Evolutionary conservation across 208 protist species (phyloP).

Genomic region (Leishmania martiniquensis): DNA sequence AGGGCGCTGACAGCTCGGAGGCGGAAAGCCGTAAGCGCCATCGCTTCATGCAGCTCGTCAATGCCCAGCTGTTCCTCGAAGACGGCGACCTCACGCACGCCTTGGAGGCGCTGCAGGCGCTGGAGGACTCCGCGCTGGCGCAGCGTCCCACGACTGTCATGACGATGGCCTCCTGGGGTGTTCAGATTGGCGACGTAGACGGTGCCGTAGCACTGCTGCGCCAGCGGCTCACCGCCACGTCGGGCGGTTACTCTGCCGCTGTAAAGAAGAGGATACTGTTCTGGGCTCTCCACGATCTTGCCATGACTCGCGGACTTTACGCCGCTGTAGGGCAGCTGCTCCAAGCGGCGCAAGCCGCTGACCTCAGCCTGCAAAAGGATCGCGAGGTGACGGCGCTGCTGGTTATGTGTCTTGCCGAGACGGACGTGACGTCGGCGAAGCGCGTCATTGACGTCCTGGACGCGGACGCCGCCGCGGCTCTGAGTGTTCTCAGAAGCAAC

Average conservation of each 20-base stretch:
- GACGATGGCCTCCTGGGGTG: constrained; percentile 65
- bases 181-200: constrained; percentile 41
- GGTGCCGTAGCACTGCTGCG: constrained; percentile 47
- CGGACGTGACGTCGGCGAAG: constrained; percentile 46
- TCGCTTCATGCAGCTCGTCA: constrained; percentile 53
- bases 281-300: constrained; percentile 71
- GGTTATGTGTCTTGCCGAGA: constrained; percentile 58
- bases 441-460: constrained; percentile 18
- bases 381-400: constrained; percentile 56
- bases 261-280: constrained; percentile 51
- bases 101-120: constrained; percentile 37
- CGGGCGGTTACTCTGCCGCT: background rate
- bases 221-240: constrained; percentile 24
- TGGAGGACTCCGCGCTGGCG: constrained; percentile 39
- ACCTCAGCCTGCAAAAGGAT: constrained; percentile 38
- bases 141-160: constrained; percentile 46
- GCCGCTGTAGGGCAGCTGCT: constrained; percentile 51
- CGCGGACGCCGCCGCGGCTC: constrained; percentile 11
- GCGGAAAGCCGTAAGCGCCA: constrained; percentile 2
- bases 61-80: constrained; percentile 79
- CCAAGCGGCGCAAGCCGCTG: constrained; percentile 31
- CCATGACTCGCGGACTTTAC: constrained; percentile 34
- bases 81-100: constrained; percentile 67
- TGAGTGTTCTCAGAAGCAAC: constrained; percentile 1
- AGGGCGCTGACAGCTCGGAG: constrained; percentile 17